Conservation (phyloP, 2,329 filamentous ascomycete species). For the Epichloe festucae region DNA sequence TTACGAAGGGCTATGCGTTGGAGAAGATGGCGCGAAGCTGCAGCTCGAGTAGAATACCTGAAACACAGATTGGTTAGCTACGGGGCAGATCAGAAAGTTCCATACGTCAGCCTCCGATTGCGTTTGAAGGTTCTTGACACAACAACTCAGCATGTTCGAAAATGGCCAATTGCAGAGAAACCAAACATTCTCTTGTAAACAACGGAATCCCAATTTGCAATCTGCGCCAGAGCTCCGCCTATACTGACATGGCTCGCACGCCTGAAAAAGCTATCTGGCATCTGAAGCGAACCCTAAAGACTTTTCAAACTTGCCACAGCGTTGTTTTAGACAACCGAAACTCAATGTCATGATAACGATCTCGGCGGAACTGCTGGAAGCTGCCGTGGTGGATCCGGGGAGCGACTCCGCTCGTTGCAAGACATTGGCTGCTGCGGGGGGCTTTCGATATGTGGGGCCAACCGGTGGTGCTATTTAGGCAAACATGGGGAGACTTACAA, state of each 20-base stretch:
- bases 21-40: background rate
- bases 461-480: background rate
- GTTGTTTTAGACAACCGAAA: background rate
- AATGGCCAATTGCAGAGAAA: background rate
- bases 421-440: conserved; percentile 7
- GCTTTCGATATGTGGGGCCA: conserved; percentile 2
- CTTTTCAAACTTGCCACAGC: background rate
- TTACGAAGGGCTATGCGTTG: background rate
- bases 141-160: background rate
- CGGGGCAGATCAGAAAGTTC: background rate
- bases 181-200: background rate
- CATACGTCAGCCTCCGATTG: background rate
- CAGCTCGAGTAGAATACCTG: background rate
- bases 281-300: background rate
- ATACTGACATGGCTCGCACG: background rate
- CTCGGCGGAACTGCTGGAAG: background rate
- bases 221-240: background rate
- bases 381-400: conserved; percentile 6
- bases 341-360: background rate
- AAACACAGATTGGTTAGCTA: background rate
- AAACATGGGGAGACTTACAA: conserved; percentile 3
- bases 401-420: conserved; percentile 7
- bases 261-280: background rate
- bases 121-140: background rate
- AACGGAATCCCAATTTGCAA: background rate